Percentiles rank a stretch among this genome's conserved stretches.
Conservation (phyloP, 352 stramenopile species). For the Pythium rhizo-oryzae region DNA sequence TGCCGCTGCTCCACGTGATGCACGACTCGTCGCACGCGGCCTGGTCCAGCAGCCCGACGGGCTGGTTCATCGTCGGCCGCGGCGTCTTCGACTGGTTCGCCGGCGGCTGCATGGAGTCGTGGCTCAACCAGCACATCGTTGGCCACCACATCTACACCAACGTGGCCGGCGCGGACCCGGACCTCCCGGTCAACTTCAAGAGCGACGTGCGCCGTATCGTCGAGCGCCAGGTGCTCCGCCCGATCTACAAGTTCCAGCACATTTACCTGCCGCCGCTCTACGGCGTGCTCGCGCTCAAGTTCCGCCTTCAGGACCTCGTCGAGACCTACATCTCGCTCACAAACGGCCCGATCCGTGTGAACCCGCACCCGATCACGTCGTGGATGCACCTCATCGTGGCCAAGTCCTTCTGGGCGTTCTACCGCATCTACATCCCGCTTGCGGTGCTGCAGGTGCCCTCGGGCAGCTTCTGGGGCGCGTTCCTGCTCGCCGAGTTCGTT, state of each 20-base stretch:
- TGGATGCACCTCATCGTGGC: slow-evolving; percentile 87
- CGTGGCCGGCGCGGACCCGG: slow-evolving; percentile 91
- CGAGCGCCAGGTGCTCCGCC: slow-evolving; percentile 81
- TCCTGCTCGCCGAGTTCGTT: slow-evolving; percentile 88
- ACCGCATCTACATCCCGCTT: slow-evolving; percentile 90
- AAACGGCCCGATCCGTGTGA: slow-evolving; percentile 92
- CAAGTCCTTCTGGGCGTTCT: slow-evolving; percentile 90
- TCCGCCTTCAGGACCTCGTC: slow-evolving; percentile 92
- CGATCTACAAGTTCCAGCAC: slow-evolving; percentile 93
- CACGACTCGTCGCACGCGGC: slow-evolving; percentile 93
- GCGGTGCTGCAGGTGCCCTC: slow-evolving; percentile 63
- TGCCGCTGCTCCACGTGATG: slow-evolving; percentile 93
- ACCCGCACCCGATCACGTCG: slow-evolving; percentile 78
- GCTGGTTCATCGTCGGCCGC: slow-evolving; percentile 78
- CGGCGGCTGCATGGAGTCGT: slow-evolving; percentile 92
- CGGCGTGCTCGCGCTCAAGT: slow-evolving; percentile 94
- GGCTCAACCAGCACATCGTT: slow-evolving; percentile 96
- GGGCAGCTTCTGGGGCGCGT: slow-evolving; percentile 74
- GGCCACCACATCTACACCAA: slow-evolving; percentile 97
- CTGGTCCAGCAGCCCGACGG: slow-evolving; percentile 75
- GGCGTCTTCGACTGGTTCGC: slow-evolving; percentile 92
- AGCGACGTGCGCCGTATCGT: slow-evolving; percentile 88
- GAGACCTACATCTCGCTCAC: slow-evolving; percentile 86
- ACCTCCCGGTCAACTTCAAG: slow-evolving; percentile 90
- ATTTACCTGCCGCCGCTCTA: slow-evolving; percentile 95